A percentile compares a stretch with the other conserved stretches of the same genome.
Evolutionary conservation across 805 yeast genomes (phyloP).

Genomic region (Metschnikowia santaceciliae): DNA sequence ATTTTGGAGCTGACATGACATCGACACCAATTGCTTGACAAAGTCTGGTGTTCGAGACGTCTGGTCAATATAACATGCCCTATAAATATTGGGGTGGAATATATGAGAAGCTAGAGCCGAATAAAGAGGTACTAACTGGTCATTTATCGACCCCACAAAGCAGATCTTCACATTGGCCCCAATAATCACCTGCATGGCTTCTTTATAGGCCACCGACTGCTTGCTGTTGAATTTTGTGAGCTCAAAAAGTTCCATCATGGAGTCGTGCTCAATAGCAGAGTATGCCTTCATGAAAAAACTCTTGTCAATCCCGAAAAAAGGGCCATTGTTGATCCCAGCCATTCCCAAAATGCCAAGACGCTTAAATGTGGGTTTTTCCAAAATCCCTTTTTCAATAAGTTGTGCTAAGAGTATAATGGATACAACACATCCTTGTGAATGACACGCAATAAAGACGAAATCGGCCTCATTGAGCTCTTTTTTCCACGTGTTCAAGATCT

Average conservation of each 20-base stretch:
- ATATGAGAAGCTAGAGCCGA: slow-evolving; percentile 81
- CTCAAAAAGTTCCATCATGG: slow-evolving; percentile 81
- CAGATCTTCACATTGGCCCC: slow-evolving; percentile 71
- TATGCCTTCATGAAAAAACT: slow-evolving; percentile 81
- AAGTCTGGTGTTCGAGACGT: slow-evolving; percentile 75
- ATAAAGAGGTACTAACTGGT: slow-evolving; percentile 89
- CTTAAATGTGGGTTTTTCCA: slow-evolving; percentile 37
- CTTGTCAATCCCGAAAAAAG: slow-evolving; percentile 87
- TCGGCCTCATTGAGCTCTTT: slow-evolving; percentile 64
- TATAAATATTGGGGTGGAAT: slow-evolving; percentile 82
- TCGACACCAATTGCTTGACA: slow-evolving; percentile 65
- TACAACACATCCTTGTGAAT: slow-evolving; percentile 95
- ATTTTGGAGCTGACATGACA: slow-evolving; percentile 72
- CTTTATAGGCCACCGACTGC: slow-evolving; percentile 68
- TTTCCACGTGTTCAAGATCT: slow-evolving; percentile 65
- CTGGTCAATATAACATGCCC: slow-evolving; percentile 87
- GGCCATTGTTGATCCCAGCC: slow-evolving; percentile 97
- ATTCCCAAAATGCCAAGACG: slow-evolving; percentile 75
- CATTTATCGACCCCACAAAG: slow-evolving; percentile 86
- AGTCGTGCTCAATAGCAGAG: slow-evolving; percentile 84
- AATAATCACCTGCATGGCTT: slow-evolving; percentile 61
- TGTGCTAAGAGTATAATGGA: slow-evolving; percentile 73
- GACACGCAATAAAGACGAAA: slow-evolving; percentile 86
- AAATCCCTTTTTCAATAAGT: slow-evolving; percentile 55
- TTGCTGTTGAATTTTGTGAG: slow-evolving; percentile 72